These are phyloP conservation scores for Sporothrix variecibatus DNA, from an alignment of 2,329 filamentous ascomycete genomes.

Conservation along the genomic window DNA sequence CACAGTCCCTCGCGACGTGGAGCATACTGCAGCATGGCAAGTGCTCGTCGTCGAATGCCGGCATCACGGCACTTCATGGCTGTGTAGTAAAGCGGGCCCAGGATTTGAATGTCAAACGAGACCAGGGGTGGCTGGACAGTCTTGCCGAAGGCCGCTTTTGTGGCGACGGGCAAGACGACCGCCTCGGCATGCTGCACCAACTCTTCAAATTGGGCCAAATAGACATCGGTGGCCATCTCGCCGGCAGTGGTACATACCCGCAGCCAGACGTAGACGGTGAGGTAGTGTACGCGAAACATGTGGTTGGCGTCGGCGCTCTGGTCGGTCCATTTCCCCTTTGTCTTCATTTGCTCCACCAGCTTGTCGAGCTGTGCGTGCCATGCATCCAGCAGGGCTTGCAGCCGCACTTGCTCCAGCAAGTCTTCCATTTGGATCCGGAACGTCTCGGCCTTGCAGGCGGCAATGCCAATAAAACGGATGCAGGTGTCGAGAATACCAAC, in stretches of 20 bases:
- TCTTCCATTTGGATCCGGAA: constrained; percentile 8
- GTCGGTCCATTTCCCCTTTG: neutral
- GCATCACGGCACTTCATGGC: constrained; percentile 20
- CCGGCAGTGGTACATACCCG: neutral
- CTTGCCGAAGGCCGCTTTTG: neutral
- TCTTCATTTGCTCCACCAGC: neutral
- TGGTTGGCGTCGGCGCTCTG: neutral
- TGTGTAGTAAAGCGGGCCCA: neutral
- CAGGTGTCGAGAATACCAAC: neutral
- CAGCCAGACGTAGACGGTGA: constrained; percentile 8
- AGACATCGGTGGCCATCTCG: neutral
- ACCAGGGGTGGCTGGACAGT: neutral
- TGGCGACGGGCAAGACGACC: neutral
- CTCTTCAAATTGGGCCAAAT: neutral
- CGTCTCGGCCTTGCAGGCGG: neutral
- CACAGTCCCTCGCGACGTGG: constrained; percentile 8
- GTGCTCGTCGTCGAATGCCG: neutral
- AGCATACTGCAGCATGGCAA: neutral
- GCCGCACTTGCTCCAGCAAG: neutral
- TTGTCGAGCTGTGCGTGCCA: neutral
- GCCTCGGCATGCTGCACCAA: neutral
- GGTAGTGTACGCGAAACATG: neutral
- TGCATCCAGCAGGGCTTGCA: neutral
- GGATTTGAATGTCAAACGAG: constrained; percentile 13
- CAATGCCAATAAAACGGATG: neutral